Evolutionary conservation across 257 asterid species (phyloP).

Genomic region (Solanum appendiculatum): DNA sequence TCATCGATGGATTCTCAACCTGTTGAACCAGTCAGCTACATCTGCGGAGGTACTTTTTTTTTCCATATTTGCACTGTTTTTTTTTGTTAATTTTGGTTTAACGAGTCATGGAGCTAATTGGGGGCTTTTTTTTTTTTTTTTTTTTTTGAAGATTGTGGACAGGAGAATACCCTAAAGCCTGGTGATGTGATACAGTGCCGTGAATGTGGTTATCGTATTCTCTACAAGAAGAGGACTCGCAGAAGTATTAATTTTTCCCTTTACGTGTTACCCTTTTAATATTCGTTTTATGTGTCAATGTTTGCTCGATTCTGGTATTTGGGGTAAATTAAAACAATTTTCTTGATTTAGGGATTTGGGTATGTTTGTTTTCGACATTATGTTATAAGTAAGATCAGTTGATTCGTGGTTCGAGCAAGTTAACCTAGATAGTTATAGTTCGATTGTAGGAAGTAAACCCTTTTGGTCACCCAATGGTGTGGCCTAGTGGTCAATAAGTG

Average conservation of each 20-base stretch:
- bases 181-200: conserved; percentile 91
- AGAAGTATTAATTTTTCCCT: conserved; percentile 29
- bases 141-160: conserved; percentile 58
- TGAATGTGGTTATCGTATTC: conserved; percentile 82
- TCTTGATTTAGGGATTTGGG: not conserved
- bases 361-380: not conserved
- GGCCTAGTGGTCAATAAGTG: not conserved
- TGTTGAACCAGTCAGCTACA: conserved; percentile 53
- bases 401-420: not conserved
- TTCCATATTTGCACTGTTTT: not conserved
- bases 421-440: not conserved
- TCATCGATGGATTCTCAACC: conserved; percentile 60
- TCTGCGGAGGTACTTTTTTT: conserved; percentile 47
- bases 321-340: not conserved
- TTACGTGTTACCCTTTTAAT: not conserved
- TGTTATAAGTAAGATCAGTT: not conserved
- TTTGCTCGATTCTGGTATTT: not conserved
- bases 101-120: not conserved
- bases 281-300: not conserved
- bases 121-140: not conserved
- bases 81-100: not conserved
- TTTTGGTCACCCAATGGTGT: not conserved
- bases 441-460: not conserved
- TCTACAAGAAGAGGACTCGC: conserved; percentile 92
- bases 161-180: conserved; percentile 70